Conservation (phyloP, 1,284 basidiomycete genomes). For the Grifola frondosa region DNA sequence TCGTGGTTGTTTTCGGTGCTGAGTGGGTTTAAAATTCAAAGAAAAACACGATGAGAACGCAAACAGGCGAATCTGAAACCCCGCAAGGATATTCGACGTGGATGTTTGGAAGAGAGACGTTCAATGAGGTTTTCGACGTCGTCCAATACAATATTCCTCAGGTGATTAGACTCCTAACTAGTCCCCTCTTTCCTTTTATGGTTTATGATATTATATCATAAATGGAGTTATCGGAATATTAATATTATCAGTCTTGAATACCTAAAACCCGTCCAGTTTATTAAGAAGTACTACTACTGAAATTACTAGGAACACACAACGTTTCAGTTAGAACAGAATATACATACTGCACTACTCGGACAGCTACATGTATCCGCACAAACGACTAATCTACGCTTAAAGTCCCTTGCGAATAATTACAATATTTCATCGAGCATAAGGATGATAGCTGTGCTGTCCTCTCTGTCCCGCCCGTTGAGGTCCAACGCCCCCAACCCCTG, state of each 20-base stretch:
- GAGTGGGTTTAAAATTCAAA: background rate
- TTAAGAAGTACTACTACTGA: background rate
- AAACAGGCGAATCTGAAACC: background rate
- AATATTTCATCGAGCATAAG: constrained; percentile 60
- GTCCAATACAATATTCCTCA: background rate
- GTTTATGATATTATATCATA: too few species aligned
- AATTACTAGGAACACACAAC: background rate
- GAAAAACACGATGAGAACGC: background rate
- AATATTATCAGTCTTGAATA: background rate
- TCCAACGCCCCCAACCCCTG: constrained; percentile 57
- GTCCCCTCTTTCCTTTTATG: too few species aligned
- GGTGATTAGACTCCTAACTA: too few species aligned
- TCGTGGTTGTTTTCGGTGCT: background rate
- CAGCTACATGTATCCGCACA: constrained; percentile 2
- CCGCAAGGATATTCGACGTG: background rate
- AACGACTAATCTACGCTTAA: background rate
- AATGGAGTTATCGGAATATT: too few species aligned
- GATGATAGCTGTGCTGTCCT: constrained; percentile 77
- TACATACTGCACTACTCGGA: constrained; percentile 6
- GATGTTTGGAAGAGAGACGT: background rate
- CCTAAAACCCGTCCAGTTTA: background rate
- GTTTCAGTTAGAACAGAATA: background rate
- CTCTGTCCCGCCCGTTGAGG: constrained; percentile 72
- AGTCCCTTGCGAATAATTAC: background rate
- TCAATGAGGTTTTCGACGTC: background rate